Percentiles rank a stretch among this genome's conserved stretches.
These are phyloP conservation scores for Saccharum officinarum DNA, from an alignment of 176 grass and related monocot genomes.

Conservation along the genomic window DNA sequence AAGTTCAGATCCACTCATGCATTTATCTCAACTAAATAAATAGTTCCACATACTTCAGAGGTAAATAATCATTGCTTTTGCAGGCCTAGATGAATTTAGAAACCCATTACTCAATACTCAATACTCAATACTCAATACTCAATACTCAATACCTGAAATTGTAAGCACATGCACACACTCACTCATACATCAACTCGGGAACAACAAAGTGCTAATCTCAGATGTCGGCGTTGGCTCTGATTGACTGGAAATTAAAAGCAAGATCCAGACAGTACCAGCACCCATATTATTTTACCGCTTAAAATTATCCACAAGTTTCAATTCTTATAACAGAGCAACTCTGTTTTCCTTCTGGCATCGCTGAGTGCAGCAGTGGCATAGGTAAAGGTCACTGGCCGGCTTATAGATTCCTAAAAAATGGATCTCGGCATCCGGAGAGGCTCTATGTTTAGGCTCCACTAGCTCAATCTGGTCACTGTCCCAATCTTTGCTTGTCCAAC, in stretches of 20 bases:
- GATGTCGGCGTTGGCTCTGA: background rate
- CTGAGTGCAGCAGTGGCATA: conserved; percentile 42
- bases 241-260: background rate
- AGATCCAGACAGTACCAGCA: background rate
- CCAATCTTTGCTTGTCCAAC: conserved; percentile 16
- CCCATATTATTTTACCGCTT: background rate
- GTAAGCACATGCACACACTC: background rate
- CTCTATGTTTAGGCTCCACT: background rate
- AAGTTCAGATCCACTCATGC: background rate
- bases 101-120: background rate
- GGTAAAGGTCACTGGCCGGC: conserved; percentile 21
- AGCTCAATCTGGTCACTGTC: background rate
- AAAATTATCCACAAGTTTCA: background rate
- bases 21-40: conserved; percentile 18
- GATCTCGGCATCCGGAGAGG: background rate
- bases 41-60: background rate
- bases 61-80: conserved; percentile 7
- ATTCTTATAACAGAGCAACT: background rate
- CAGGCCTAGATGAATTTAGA: background rate
- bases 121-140: no score
- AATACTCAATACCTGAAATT: background rate
- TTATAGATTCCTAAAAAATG: background rate
- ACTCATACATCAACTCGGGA: background rate
- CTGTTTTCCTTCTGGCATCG: conserved; percentile 36
- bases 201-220: background rate